phyloP scores from a whole-genome alignment of 305 asterid genomes.

The Striga hermonthica region DNA sequence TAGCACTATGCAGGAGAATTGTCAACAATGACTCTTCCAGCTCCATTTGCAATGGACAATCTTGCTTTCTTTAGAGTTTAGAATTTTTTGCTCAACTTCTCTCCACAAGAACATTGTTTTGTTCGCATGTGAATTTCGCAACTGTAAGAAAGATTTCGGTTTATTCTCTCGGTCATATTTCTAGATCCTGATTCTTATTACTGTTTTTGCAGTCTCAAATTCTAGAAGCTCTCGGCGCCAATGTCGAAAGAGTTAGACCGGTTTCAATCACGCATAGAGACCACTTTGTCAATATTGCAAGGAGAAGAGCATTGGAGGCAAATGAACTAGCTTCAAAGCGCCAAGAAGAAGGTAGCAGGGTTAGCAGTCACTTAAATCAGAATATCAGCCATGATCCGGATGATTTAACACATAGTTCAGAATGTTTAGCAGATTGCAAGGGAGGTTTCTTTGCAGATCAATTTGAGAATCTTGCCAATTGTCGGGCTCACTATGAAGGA shows the following conservation, averaged over 20 bases:
- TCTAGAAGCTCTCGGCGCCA: constrained; percentile 90
- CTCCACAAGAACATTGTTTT: not conserved
- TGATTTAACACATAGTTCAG: constrained; percentile 33
- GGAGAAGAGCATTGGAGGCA: constrained; percentile 81
- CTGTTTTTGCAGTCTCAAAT: constrained; percentile 71
- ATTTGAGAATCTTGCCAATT: constrained; percentile 91
- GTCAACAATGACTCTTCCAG: too few species aligned
- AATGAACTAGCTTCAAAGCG: constrained; percentile 50
- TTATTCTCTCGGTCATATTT: constrained; percentile 5
- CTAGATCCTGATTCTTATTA: not conserved
- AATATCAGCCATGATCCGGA: constrained; percentile 30
- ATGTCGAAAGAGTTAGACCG: constrained; percentile 91
- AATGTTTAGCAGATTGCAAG: constrained; percentile 37
- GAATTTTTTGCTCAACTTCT: not conserved
- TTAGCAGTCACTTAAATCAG: constrained; percentile 29
- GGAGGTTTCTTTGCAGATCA: constrained; percentile 98
- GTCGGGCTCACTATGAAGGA: constrained; percentile 82
- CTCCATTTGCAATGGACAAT: too few species aligned
- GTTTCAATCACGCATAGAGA: constrained; percentile 91
- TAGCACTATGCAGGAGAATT: too few species aligned
- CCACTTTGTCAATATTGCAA: constrained; percentile 88
- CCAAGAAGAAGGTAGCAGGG: constrained; percentile 32
- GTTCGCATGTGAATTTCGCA: not conserved
- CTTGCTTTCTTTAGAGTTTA: not conserved
- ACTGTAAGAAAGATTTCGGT: not conserved